Evolutionary conservation across 176 grass and related monocot species (phyloP).

Genomic region (Carex myosuroides): DNA sequence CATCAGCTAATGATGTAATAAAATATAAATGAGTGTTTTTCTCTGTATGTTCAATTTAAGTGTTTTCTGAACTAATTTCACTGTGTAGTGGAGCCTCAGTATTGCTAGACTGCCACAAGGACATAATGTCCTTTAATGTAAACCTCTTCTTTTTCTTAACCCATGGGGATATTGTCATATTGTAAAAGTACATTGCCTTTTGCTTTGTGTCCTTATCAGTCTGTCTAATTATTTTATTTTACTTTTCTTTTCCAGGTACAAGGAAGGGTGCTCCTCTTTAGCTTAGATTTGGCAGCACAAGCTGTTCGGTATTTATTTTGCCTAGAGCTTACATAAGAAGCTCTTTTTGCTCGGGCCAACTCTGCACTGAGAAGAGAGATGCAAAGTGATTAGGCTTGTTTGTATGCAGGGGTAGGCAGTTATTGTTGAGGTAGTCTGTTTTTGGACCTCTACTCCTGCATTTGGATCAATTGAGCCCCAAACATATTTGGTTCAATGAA

Average conservation of each 20-base stretch:
- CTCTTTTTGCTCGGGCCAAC: not conserved
- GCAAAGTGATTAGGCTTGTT: not conserved
- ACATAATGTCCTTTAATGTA: not conserved
- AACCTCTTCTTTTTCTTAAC: not conserved
- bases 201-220: not conserved
- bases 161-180: not conserved
- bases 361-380: not conserved
- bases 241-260: not conserved
- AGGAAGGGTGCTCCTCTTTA: not conserved
- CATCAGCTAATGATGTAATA: not conserved
- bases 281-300: not conserved
- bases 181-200: not conserved
- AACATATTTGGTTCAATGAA: too few relatives aligned
- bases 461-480: too few relatives aligned
- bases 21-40: not conserved
- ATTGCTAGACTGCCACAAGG: not conserved
- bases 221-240: not conserved
- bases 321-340: not conserved
- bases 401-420: not conserved
- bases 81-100: not conserved
- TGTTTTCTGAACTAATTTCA: not conserved
- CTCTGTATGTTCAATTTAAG: not conserved
- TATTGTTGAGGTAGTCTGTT: not conserved
- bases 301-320: not conserved
- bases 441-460: too few relatives aligned